These are phyloP conservation scores for Chalciporus pseudorubinellus DNA, from an alignment of 768 basidiomycete genomes.

Conservation along the genomic window DNA sequence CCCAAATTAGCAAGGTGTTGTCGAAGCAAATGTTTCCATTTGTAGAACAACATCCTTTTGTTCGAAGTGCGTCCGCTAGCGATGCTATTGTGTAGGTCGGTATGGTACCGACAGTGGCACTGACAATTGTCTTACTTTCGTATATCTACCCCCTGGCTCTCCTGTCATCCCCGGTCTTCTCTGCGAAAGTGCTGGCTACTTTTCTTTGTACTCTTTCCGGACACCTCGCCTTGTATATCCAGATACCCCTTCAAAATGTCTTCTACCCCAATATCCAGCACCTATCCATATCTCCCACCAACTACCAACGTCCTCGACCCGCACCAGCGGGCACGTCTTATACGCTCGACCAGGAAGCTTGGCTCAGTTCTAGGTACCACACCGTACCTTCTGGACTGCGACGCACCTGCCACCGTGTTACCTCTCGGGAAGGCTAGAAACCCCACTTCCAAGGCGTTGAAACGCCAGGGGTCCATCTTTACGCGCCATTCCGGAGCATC, in stretches of 20 bases:
- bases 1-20: neutral
- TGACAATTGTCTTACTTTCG: slow-evolving; percentile 7
- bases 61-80: neutral
- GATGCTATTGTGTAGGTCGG: neutral
- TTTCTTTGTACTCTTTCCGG: neutral
- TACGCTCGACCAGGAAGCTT: slow-evolving; percentile 38
- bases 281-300: slow-evolving; percentile 28
- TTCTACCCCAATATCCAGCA: neutral
- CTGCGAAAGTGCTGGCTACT: slow-evolving; percentile 7
- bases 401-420: slow-evolving; percentile 17
- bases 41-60: neutral
- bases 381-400: slow-evolving; percentile 32
- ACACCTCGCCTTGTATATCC: slow-evolving; percentile 22
- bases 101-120: neutral
- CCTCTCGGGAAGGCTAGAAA: slow-evolving; percentile 19
- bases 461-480: slow-evolving; percentile 35
- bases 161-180: neutral
- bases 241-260: slow-evolving; percentile 17
- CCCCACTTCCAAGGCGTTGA: slow-evolving; percentile 17
- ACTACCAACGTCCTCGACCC: slow-evolving; percentile 34
- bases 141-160: slow-evolving; percentile 3
- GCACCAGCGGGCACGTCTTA: slow-evolving; percentile 33
- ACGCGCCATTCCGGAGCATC: slow-evolving; percentile 18
- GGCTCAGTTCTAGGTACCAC: slow-evolving; percentile 37
- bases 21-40: neutral